These are phyloP conservation scores for Hapsidospora chrysogenum DNA, from an alignment of 495 filamentous ascomycete genomes.

Conservation along the genomic window DNA sequence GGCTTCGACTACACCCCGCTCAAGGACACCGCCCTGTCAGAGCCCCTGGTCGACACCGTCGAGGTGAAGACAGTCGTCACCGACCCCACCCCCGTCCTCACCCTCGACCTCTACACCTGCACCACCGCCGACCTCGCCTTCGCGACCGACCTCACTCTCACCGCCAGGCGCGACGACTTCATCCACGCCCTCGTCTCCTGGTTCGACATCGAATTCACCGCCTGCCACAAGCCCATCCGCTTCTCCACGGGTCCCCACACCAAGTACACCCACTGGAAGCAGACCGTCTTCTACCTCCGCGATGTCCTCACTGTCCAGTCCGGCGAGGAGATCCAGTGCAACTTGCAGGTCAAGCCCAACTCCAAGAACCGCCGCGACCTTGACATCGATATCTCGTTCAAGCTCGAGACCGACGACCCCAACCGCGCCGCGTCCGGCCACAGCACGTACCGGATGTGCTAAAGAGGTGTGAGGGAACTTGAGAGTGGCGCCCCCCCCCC, in stretches of 20 bases:
- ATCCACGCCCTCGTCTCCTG: slow-evolving; percentile 91
- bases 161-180: slow-evolving; percentile 66
- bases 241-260: slow-evolving; percentile 82
- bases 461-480: no score
- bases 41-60: slow-evolving; percentile 56
- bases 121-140: slow-evolving; percentile 49
- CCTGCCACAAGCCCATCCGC: slow-evolving; percentile 72
- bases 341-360: slow-evolving; percentile 71
- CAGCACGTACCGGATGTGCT: slow-evolving; percentile 85
- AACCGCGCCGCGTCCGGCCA: slow-evolving; percentile 48
- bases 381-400: slow-evolving; percentile 78
- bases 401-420: slow-evolving; percentile 55
- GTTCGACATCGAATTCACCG: slow-evolving; percentile 97
- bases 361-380: slow-evolving; percentile 87
- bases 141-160: slow-evolving; percentile 45
- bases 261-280: slow-evolving; percentile 91
- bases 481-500: no score
- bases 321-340: slow-evolving; percentile 54
- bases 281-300: slow-evolving; percentile 79
- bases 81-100: slow-evolving; percentile 48
- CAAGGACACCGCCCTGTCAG: slow-evolving; percentile 51
- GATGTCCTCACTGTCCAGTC: slow-evolving; percentile 73
- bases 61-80: slow-evolving; percentile 62
- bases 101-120: slow-evolving; percentile 57
- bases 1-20: slow-evolving; percentile 62